phyloP scores from a whole-genome alignment of 441 rosid species.

The Corymbia citriodora region DNA sequence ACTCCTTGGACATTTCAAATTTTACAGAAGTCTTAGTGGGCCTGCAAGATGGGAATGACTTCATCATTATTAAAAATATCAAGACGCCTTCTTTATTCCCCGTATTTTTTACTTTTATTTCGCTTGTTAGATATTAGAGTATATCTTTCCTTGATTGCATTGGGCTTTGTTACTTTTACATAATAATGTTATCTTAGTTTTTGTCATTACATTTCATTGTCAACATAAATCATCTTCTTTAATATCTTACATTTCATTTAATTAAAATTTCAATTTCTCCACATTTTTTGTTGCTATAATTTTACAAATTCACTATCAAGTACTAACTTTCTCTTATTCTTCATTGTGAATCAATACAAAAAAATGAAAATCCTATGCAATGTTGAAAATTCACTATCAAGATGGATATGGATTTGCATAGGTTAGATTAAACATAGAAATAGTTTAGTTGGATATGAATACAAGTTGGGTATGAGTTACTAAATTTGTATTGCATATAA shows the following conservation, averaged over 20 bases:
- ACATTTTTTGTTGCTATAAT: background rate
- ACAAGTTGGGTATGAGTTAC: background rate
- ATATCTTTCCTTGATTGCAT: background rate
- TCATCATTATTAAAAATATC: background rate
- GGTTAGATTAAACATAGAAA: background rate
- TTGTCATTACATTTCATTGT: background rate
- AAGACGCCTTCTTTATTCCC: background rate
- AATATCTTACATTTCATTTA: background rate
- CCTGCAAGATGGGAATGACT: background rate
- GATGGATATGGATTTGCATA: background rate
- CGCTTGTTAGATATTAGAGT: background rate
- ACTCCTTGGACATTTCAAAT: background rate
- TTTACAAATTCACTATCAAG: background rate
- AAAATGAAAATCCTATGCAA: background rate
- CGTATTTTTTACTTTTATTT: background rate
- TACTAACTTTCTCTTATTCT: background rate
- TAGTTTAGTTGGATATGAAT: rapidly evolving
- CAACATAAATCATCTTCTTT: background rate
- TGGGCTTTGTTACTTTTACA: background rate
- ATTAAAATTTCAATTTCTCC: background rate
- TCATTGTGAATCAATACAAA: background rate
- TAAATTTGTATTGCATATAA: background rate
- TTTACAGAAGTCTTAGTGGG: background rate
- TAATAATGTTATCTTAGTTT: background rate
- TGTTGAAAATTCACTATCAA: background rate